Base-by-base conservation (phyloP, 208 protist genomes). In the Acanthamoeba triangularis region DNA sequence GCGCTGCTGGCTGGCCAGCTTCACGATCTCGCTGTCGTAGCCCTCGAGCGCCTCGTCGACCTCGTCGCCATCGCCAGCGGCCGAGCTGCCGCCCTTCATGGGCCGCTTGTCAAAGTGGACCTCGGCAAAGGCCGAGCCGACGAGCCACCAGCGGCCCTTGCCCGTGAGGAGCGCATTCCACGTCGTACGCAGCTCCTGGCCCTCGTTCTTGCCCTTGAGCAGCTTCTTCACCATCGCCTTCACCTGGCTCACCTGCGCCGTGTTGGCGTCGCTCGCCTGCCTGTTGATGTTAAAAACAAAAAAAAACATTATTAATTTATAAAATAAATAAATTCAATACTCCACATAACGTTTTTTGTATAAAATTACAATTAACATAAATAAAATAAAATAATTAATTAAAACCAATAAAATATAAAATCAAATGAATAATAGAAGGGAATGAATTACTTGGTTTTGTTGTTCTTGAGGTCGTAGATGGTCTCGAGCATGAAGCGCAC, bases 381-480 rank as follows among this genome's bases (percentile, higher is more conserved):
- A n/a, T n/a, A n/a, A n/a, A n/a, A n/a, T n/a, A n/a, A n/a, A n/a
- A n/a, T n/a, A n/a, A n/a, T n/a, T n/a, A n/a, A n/a, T n/a, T n/a
- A n/a, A n/a, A n/a, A n/a, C n/a, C n/a, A n/a, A n/a, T n/a, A 41
- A 41, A 41, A 41, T 41, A 3, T 41, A 41, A 54, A 54, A 11
- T 11, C 6, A 54, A 54, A 54, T 52, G 4, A 52, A 52, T 52
- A 54, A 20, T 54, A 54, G 7, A 8, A 54, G 0, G 7, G 52
- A 59, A 23, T 13, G 2, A 59, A 23, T 59, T 59, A 88, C 80
- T 41, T 52, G 41, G n/a, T 28, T 65, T 72, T 65, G 85, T 92
- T 92, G 85, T 92, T 92, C 85, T 92, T 92, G 52, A 92, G 61
- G 30, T 92, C 85, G 85, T 92, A 92, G 61, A 92, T 92, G 59